Conservation (phyloP, 768 basidiomycete species). For the Pholiota microspora region DNA sequence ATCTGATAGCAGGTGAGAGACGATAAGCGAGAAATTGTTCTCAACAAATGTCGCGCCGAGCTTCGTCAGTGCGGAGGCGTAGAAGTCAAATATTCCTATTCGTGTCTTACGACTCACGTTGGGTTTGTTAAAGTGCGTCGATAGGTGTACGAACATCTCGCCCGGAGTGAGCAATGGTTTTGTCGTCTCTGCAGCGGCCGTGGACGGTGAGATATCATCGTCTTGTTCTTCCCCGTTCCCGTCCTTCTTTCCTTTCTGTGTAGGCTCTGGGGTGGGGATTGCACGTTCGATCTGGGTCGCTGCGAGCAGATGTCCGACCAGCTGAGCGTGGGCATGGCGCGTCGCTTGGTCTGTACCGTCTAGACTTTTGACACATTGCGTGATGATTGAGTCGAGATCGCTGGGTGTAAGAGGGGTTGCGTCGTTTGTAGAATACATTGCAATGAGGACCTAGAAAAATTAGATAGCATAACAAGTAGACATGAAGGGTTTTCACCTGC, state of each 20-base stretch:
- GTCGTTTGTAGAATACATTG: slow-evolving; percentile 55
- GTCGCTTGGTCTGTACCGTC: slow-evolving; percentile 85
- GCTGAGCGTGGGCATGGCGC: slow-evolving; percentile 72
- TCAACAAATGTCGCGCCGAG: slow-evolving; percentile 83
- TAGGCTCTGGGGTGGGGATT: slow-evolving; percentile 39
- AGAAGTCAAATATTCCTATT: slow-evolving; percentile 88
- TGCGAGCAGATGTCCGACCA: slow-evolving; percentile 83
- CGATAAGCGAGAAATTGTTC: slow-evolving; percentile 74
- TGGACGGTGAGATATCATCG: slow-evolving; percentile 45
- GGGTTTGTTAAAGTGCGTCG: slow-evolving; percentile 76
- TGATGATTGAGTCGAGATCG: slow-evolving; percentile 78
- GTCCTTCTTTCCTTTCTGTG: slow-evolving; percentile 64
- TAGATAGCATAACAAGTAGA: neutral
- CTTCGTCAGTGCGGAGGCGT: slow-evolving; percentile 69
- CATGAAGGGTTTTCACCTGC: slow-evolving; percentile 47
- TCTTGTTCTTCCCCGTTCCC: slow-evolving; percentile 56
- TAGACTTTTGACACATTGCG: slow-evolving; percentile 65
- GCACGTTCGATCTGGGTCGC: slow-evolving; percentile 73
- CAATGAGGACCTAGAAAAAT: slow-evolving; percentile 35
- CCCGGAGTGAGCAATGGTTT: slow-evolving; percentile 66
- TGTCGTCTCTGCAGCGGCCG: slow-evolving; percentile 50
- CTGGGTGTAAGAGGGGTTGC: slow-evolving; percentile 52
- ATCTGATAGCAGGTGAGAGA: slow-evolving; percentile 76
- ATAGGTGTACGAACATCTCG: slow-evolving; percentile 48
- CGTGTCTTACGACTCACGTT: slow-evolving; percentile 66